These are phyloP conservation scores for Amanita rimosa DNA, from an alignment of 768 basidiomycete species.

Conservation along the genomic window DNA sequence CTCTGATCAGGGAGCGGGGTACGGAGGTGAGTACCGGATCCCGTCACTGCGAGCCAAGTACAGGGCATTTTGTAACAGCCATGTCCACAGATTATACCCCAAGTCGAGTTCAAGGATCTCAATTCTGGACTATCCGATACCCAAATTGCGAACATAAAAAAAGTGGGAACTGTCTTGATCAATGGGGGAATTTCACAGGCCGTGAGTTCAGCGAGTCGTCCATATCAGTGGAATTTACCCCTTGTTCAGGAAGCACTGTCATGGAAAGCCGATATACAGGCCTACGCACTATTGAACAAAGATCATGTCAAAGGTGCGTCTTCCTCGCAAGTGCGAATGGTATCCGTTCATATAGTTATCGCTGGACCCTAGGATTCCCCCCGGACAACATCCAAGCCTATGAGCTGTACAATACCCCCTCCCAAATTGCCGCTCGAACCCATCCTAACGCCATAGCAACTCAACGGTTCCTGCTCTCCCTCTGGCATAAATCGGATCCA, in stretches of 20 bases:
- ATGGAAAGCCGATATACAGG: constrained; percentile 45
- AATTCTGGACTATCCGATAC: constrained; percentile 33
- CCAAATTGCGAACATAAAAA: constrained; percentile 33
- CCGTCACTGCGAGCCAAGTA: neutral
- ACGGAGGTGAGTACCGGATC: constrained; percentile 25
- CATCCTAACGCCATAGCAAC: constrained; percentile 48
- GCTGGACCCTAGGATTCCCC: constrained; percentile 42
- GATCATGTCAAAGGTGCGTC: constrained; percentile 35
- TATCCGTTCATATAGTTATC: neutral
- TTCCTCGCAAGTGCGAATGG: neutral
- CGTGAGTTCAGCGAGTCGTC: constrained; percentile 16
- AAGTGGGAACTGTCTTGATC: constrained; percentile 44
- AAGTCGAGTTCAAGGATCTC: constrained; percentile 32
- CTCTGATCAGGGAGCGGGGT: constrained; percentile 36
- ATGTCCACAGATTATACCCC: constrained; percentile 35
- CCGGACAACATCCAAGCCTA: constrained; percentile 58
- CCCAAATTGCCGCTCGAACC: constrained; percentile 57
- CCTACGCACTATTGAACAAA: constrained; percentile 41
- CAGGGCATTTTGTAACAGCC: neutral
- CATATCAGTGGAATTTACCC: constrained; percentile 6
- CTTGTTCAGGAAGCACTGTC: constrained; percentile 36
- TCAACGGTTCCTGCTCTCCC: constrained; percentile 42
- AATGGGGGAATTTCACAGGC: constrained; percentile 44
- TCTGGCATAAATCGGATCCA: constrained; percentile 45
- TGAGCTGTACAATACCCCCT: constrained; percentile 59